phyloP scores from a whole-genome alignment of 2,329 filamentous ascomycete genomes.

The Claviceps purpurea region DNA sequence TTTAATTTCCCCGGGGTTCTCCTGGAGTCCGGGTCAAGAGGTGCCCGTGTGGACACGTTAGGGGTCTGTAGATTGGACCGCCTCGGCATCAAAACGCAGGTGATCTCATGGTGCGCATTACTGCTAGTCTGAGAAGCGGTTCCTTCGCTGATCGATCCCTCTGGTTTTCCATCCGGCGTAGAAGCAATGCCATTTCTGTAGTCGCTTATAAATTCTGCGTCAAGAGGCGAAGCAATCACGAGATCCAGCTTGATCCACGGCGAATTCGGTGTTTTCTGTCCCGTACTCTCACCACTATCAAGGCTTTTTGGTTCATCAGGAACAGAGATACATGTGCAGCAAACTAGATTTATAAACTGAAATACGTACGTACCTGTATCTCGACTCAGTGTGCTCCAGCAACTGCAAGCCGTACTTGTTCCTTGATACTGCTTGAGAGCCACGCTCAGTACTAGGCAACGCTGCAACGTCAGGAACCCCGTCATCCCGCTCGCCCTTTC shows the following conservation, averaged over 20 bases:
- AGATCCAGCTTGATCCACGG: neutral
- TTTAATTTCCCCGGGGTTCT: neutral
- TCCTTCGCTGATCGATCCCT: neutral
- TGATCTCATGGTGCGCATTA: neutral
- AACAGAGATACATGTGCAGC: neutral
- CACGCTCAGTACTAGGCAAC: neutral
- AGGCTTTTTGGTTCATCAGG: neutral
- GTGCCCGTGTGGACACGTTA: constrained; percentile 29
- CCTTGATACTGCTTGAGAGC: neutral
- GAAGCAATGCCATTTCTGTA: constrained; percentile 7
- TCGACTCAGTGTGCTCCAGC: neutral
- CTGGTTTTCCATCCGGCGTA: neutral
- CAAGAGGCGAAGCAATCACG: neutral
- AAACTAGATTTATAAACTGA: neutral
- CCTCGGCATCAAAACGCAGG: constrained; percentile 34
- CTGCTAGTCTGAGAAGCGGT: neutral
- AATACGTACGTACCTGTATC: neutral
- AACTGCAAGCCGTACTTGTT: neutral
- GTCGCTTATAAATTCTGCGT: neutral
- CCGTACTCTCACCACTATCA: neutral
- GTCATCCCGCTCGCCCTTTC: neutral
- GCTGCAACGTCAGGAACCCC: neutral
- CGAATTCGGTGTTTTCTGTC: neutral
- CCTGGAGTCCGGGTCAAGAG: constrained; percentile 3
- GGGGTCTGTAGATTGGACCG: constrained; percentile 35